Evolutionary conservation across 2,329 filamentous ascomycete genomes (phyloP).

Genomic region (Arthrinium puccinioides): DNA sequence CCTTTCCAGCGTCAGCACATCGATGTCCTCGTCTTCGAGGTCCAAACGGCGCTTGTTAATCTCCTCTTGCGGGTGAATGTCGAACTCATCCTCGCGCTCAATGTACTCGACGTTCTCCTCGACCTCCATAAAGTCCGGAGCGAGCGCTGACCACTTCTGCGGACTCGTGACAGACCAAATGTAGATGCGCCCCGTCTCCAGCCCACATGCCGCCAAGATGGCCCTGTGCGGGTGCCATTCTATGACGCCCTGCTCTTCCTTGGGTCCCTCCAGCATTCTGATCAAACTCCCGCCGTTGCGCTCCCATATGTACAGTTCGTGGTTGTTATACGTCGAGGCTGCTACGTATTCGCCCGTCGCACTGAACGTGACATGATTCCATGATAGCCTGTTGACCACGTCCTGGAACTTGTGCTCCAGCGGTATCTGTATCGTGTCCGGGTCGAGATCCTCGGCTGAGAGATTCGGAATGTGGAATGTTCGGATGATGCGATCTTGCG

Average conservation of each 20-base stretch:
- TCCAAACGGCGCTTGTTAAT: conserved; percentile 86
- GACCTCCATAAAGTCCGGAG: conserved; percentile 93
- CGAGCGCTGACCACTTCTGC: conserved; percentile 94
- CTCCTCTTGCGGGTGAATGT: conserved; percentile 92
- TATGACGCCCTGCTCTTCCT: conserved; percentile 91
- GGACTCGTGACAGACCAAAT: conserved; percentile 94
- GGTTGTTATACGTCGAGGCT: conserved; percentile 95
- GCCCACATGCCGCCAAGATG: conserved; percentile 80
- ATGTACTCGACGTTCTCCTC: conserved; percentile 98
- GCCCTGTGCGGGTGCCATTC: conserved; percentile 93
- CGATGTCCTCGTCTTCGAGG: conserved; percentile 86
- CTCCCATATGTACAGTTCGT: conserved; percentile 98
- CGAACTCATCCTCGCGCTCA: conserved; percentile 94
- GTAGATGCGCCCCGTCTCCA: conserved; percentile 90
- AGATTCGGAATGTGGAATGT: conserved; percentile 85
- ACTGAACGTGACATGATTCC: conserved; percentile 96
- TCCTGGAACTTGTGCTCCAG: conserved; percentile 98
- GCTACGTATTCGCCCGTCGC: conserved; percentile 92
- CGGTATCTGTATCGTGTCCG: conserved; percentile 80
- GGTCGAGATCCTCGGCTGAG: conserved; percentile 60
- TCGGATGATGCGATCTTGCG: conserved; percentile 88
- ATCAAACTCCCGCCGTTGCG: conserved; percentile 87
- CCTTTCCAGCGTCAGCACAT: conserved; percentile 73
- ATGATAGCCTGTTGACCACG: conserved; percentile 86
- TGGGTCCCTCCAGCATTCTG: conserved; percentile 93